Evolutionary conservation across 2,329 filamentous ascomycete species (phyloP).

Genomic region (Phaeophleospora eucalypticola): DNA sequence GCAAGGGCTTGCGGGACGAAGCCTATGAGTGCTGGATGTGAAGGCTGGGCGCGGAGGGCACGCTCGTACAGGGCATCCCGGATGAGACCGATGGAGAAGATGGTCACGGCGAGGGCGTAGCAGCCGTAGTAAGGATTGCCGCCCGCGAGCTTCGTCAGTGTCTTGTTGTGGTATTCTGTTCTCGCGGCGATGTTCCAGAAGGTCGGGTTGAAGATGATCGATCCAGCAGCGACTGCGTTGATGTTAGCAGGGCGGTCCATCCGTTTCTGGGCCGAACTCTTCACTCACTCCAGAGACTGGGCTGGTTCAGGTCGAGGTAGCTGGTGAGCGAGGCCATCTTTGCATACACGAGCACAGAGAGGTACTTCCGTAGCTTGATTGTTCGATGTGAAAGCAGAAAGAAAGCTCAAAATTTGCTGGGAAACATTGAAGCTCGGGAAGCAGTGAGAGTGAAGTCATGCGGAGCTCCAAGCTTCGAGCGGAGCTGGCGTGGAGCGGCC

Average conservation of each 20-base stretch:
- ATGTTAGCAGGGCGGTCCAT: not conserved
- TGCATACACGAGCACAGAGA: no score
- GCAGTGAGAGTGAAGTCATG: no score
- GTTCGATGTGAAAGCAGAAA: no score
- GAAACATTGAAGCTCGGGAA: no score
- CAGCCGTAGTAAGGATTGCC: conserved; percentile 75
- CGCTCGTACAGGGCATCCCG: conserved; percentile 77
- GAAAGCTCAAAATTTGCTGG: no score
- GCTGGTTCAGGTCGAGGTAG: conserved; percentile 42
- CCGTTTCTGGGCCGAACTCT: not conserved
- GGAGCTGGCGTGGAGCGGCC: no score
- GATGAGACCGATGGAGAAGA: conserved; percentile 87
- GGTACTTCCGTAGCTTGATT: no score
- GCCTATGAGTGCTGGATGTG: conserved; percentile 66
- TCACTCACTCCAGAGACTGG: conserved; percentile 45
- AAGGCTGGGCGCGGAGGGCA: conserved; percentile 71
- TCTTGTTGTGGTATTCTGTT: conserved; percentile 84
- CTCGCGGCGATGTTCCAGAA: conserved; percentile 96
- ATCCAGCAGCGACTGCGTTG: conserved; percentile 37
- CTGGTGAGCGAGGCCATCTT: conserved; percentile 36
- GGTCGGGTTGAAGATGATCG: conserved; percentile 93
- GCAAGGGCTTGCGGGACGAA: conserved; percentile 60
- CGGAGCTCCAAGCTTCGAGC: no score
- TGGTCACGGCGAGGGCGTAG: conserved; percentile 81
- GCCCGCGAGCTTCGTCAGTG: conserved; percentile 80